Conservation (phyloP, 2,329 filamentous ascomycete genomes). For the Ceratocystis diversiconidia region DNA sequence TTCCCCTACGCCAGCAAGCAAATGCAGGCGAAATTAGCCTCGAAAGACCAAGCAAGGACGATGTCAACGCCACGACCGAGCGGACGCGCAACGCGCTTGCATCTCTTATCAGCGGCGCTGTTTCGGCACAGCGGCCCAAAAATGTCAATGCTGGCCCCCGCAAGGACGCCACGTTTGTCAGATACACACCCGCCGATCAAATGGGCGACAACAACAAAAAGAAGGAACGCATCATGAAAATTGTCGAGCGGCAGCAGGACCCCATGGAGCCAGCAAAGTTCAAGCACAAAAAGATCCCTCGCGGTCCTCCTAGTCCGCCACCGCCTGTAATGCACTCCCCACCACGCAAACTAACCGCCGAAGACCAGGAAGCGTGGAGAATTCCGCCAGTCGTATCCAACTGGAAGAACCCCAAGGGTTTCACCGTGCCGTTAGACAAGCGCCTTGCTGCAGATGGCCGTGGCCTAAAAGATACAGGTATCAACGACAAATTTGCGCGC, state of each 20-base stretch:
- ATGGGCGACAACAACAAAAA: conserved; percentile 82
- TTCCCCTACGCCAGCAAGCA: conserved; percentile 81
- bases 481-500: conserved; percentile 97
- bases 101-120: conserved; percentile 66
- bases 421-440: conserved; percentile 91
- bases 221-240: conserved; percentile 95
- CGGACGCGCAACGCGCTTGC: conserved; percentile 78
- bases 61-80: conserved; percentile 71
- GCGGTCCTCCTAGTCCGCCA: conserved; percentile 80
- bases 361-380: conserved; percentile 94
- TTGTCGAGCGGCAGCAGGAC: conserved; percentile 84
- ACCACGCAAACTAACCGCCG: conserved; percentile 83
- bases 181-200: conserved; percentile 90
- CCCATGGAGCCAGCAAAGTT: conserved; percentile 97
- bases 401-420: conserved; percentile 99
- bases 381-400: conserved; percentile 80
- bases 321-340: conserved; percentile 92
- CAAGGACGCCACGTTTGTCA: conserved; percentile 81
- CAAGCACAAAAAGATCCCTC: conserved; percentile 96
- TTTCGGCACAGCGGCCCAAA: conserved; percentile 89
- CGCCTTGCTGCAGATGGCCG: conserved; percentile 85
- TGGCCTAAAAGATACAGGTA: conserved; percentile 80
- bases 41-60: conserved; percentile 68
- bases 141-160: conserved; percentile 71
- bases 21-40: conserved; percentile 85